Percentiles rank a stretch among this genome's conserved stretches.
Conservation (phyloP, 129 eudicot species). For the Sambucus nigra region DNA sequence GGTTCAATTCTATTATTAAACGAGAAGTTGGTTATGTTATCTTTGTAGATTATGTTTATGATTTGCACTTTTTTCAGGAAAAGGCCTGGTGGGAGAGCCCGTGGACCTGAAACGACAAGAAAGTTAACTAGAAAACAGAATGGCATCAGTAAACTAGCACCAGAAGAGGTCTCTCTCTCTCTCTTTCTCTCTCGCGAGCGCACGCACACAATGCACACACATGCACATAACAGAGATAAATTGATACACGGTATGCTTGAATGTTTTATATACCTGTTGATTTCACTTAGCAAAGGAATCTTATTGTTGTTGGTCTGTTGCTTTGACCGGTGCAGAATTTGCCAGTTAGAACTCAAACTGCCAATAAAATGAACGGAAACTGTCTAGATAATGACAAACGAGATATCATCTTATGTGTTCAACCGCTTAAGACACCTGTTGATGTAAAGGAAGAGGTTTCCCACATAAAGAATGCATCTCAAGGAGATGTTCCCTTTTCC, state of each 20-base stretch:
- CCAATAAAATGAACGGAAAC: constrained; percentile 33
- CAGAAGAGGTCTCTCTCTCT: constrained; percentile 58
- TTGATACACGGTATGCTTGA: background rate
- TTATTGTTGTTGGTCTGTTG: constrained; percentile 8
- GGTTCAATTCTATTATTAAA: too few species aligned
- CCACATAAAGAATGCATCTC: constrained; percentile 68
- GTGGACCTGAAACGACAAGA: constrained; percentile 53
- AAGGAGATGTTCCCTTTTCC: constrained; percentile 57
- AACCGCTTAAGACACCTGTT: constrained; percentile 35
- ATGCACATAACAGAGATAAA: background rate
- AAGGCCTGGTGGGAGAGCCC: constrained; percentile 49
- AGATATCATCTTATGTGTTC: constrained; percentile 39
- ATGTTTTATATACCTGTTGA: background rate
- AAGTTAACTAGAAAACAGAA: constrained; percentile 48
- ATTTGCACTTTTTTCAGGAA: constrained; percentile 44
- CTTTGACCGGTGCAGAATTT: constrained; percentile 36
- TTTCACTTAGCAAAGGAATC: background rate
- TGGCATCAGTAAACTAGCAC: constrained; percentile 48
- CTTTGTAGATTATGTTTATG: background rate
- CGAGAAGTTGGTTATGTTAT: too few species aligned
- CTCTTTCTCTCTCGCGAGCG: constrained; percentile 12
- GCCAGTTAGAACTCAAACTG: constrained; percentile 34
- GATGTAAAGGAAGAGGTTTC: constrained; percentile 35
- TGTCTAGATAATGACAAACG: constrained; percentile 22
- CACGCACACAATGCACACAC: background rate